Percentiles rank a stretch among this genome's conserved stretches.
phyloP scores from a whole-genome alignment of 2,329 filamentous ascomycete genomes.

The Arthroderma uncinatum region DNA sequence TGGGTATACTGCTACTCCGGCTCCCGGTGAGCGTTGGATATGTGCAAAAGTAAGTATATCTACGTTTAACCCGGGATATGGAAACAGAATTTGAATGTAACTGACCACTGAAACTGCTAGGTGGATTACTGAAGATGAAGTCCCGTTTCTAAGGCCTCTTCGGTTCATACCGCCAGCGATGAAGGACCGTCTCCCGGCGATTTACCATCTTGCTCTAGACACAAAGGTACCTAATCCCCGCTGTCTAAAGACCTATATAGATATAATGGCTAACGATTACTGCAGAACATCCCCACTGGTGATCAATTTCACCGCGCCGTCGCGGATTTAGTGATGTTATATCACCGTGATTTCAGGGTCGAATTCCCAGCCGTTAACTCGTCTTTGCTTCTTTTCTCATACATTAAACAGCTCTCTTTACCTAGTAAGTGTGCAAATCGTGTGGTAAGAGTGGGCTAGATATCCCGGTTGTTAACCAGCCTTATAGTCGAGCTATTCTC shows the following conservation, averaged over 20 bases:
- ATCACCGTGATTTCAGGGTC: constrained; percentile 57
- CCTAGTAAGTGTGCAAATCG: constrained; percentile 47
- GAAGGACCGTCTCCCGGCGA: constrained; percentile 34
- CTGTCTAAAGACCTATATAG: constrained; percentile 21
- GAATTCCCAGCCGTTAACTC: constrained; percentile 61
- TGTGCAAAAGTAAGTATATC: constrained; percentile 40
- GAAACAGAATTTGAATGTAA: neutral
- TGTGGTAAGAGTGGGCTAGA: too few species aligned
- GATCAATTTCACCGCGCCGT: constrained; percentile 55
- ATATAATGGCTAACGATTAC: neutral
- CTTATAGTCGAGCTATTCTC: constrained; percentile 31
- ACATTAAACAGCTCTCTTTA: constrained; percentile 59
- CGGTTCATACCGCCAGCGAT: constrained; percentile 35
- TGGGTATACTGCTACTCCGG: constrained; percentile 63
- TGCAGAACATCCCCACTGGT: constrained; percentile 32
- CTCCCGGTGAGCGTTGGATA: constrained; percentile 67
- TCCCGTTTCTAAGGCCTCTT: constrained; percentile 59
- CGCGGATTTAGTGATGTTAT: constrained; percentile 51
- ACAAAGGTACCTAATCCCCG: constrained; percentile 23
- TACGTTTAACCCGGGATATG: neutral
- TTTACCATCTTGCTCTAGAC: constrained; percentile 32
- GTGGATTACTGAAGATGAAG: constrained; percentile 56
- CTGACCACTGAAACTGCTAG: constrained; percentile 19
- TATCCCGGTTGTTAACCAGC: constrained; percentile 12
- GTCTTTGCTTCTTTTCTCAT: constrained; percentile 55